Evolutionary conservation across 2,329 filamentous ascomycete species (phyloP), one percentile per base, ranked within the genome.

Genomic region (Fusarium chlamydosporum): DNA sequence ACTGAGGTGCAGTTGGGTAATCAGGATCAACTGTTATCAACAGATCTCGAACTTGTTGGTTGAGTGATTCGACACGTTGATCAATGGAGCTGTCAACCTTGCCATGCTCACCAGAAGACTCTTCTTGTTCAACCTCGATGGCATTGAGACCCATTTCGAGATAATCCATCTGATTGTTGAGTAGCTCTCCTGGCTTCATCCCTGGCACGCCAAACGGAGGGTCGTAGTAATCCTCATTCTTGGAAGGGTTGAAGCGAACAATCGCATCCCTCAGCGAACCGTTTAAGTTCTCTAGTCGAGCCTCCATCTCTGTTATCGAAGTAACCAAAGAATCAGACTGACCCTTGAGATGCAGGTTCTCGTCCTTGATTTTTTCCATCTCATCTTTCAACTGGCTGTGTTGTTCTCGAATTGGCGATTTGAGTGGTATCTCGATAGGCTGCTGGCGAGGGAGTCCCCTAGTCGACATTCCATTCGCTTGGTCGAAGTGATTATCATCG

Each of bases 401-500:
- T 66, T 88, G 85, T 63, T 86, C 85, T 26, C 86, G 83, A 33
- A 83, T 81, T 1, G 86, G 86, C 16, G 86, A 88, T 72, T 87
- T 88, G 33, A 84, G 72, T n/a, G 86, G 86, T 12, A 88, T 88
- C 58, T 86, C 85, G n/a, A 88, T 83, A 26, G 80, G 75, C 52
- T 82, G 82, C 59, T 82, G 82, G 51, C 78, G 79, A 33, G 75
- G 73, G 18, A 74, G 72, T 23, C 76, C 72, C 48, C 60, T 68
- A 4, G 72, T 51, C 15, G 73, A 63, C 7, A 71, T 68, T 61
- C 82, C 84, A 66, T 92, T 88, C 20, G 90, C 78, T 61, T 88
- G 86, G 69, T 93, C 91, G 7, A 91, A 86, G 12, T 74, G 89
- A 75, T 94, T 85, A 68, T 95, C 85, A 68, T 96, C 92, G 73